Percentiles rank a stretch among this genome's conserved stretches.
Evolutionary conservation across 23 red algal species (phyloP).

Genomic region (Gracilaria domingensis): DNA sequence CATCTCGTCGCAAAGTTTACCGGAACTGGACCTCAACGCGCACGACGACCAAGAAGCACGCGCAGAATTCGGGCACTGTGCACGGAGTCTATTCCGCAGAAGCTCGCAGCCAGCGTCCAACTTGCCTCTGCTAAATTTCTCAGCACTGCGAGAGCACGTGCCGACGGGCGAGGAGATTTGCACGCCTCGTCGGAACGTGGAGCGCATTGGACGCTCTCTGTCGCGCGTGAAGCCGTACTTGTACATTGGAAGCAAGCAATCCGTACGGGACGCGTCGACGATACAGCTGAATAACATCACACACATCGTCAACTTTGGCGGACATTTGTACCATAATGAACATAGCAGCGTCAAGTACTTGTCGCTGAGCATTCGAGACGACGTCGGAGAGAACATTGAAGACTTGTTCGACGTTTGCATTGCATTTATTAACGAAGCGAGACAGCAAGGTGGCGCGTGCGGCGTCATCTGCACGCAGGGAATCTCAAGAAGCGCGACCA

Average conservation of each 20-base stretch:
- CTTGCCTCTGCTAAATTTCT: slow-evolving; percentile 14
- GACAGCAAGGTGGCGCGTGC: slow-evolving; percentile 1
- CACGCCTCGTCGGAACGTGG: slow-evolving; percentile 29
- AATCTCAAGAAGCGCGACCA: slow-evolving; percentile 7
- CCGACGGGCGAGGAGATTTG: slow-evolving; percentile 8
- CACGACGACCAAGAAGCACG: neutral
- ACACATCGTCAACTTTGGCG: neutral
- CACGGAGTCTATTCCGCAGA: neutral
- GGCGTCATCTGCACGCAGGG: slow-evolving; percentile 25
- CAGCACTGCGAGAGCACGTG: neutral
- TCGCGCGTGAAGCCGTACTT: slow-evolving; percentile 2
- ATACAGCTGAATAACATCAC: neutral
- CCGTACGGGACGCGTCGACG: neutral
- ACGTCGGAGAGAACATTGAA: neutral
- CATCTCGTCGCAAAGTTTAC: neutral
- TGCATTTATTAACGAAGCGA: slow-evolving; percentile 9
- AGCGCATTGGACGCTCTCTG: slow-evolving; percentile 16
- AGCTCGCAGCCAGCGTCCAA: slow-evolving; percentile 13
- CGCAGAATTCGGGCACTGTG: neutral
- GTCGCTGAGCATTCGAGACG: slow-evolving; percentile 29
- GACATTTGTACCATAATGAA: slow-evolving; percentile 9
- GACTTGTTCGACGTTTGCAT: slow-evolving; percentile 22
- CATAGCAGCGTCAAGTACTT: neutral
- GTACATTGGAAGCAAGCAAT: slow-evolving; percentile 14
- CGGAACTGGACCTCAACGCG: neutral